phyloP scores from a whole-genome alignment of 352 stramenopile species.

The Phytophthora syringae region DNA sequence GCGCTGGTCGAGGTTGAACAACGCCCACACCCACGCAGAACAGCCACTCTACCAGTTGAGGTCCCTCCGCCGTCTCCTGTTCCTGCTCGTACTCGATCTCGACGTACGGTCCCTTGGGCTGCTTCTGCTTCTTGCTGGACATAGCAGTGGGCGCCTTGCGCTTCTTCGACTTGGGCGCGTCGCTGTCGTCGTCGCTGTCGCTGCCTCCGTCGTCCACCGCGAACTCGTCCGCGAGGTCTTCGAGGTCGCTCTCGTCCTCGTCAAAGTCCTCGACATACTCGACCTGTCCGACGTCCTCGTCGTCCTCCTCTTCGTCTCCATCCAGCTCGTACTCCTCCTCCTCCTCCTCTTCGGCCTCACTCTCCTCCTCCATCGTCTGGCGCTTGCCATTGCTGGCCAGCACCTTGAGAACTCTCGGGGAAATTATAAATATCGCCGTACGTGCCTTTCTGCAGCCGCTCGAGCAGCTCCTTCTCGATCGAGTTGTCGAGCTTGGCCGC shows the following conservation, averaged over 20 bases:
- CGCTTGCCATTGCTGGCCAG: slow-evolving; percentile 81
- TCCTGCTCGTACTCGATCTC: slow-evolving; percentile 91
- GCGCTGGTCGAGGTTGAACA: slow-evolving; percentile 14
- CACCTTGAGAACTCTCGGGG: slow-evolving; percentile 92
- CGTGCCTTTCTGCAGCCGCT: slow-evolving; percentile 96
- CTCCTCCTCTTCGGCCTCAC: slow-evolving; percentile 72
- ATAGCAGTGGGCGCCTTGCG: slow-evolving; percentile 60
- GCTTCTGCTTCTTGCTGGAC: slow-evolving; percentile 70
- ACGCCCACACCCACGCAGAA: slow-evolving; percentile 9
- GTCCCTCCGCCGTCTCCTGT: slow-evolving; percentile 53
- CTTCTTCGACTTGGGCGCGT: slow-evolving; percentile 61
- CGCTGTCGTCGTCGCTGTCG: slow-evolving; percentile 43
- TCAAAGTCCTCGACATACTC: slow-evolving; percentile 92
- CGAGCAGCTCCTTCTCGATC: slow-evolving; percentile 98
- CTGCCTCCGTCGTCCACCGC: slow-evolving; percentile 57
- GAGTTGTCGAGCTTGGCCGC: slow-evolving; percentile 94
- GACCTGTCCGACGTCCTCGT: slow-evolving; percentile 55
- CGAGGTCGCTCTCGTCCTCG: slow-evolving; percentile 93
- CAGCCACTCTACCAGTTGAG: slow-evolving; percentile 57
- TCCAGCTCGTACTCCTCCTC: slow-evolving; percentile 65
- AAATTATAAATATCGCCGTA: slow-evolving; percentile 99
- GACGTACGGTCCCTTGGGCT: slow-evolving; percentile 78
- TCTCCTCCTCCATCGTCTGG: slow-evolving; percentile 94
- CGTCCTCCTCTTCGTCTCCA: slow-evolving; percentile 61
- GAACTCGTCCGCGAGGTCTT: slow-evolving; percentile 82